phyloP scores from a whole-genome alignment of 2,329 filamentous ascomycete genomes.

The Nothophaeocryptopus gaeumannii region DNA sequence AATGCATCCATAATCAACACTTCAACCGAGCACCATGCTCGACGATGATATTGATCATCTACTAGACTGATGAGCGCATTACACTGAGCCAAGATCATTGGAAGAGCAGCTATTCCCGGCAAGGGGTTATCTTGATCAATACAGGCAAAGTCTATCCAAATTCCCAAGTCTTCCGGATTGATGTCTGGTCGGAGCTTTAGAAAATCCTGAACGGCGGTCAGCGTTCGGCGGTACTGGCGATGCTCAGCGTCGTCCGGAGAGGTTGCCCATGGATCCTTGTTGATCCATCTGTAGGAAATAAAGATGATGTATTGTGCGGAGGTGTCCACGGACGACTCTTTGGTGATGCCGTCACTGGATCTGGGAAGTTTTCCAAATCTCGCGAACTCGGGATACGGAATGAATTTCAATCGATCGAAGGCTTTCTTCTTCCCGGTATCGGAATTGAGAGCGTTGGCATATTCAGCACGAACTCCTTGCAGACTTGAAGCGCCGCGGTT shows the following conservation, averaged over 20 bases:
- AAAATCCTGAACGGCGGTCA: background rate
- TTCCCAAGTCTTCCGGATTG: background rate
- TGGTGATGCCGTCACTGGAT: constrained; percentile 5
- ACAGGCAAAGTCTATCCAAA: background rate
- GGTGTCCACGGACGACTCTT: too few relatives aligned
- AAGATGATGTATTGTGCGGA: constrained; percentile 1
- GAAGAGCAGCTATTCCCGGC: constrained; percentile 1
- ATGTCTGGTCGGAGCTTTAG: background rate
- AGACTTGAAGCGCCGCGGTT: background rate
- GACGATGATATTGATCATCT: constrained; percentile 2
- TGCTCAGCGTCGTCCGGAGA: constrained; percentile 5
- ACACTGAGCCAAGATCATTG: background rate
- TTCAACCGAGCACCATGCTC: constrained; percentile 6
- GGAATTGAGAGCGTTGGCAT: background rate
- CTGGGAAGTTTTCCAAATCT: constrained; percentile 1
- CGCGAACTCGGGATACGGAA: constrained; percentile 1
- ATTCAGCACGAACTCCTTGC: background rate
- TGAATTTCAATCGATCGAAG: constrained; percentile 6
- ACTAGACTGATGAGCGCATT: constrained; percentile 8
- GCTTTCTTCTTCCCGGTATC: background rate
- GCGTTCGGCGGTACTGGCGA: constrained; percentile 2
- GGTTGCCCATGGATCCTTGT: background rate
- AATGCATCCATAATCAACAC: background rate
- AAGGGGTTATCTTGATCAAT: constrained; percentile 3
- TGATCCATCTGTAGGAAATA: constrained; percentile 6